Conservation (phyloP, 371 early-diverging fungal genomes). For the Apophysomyces elegans region DNA sequence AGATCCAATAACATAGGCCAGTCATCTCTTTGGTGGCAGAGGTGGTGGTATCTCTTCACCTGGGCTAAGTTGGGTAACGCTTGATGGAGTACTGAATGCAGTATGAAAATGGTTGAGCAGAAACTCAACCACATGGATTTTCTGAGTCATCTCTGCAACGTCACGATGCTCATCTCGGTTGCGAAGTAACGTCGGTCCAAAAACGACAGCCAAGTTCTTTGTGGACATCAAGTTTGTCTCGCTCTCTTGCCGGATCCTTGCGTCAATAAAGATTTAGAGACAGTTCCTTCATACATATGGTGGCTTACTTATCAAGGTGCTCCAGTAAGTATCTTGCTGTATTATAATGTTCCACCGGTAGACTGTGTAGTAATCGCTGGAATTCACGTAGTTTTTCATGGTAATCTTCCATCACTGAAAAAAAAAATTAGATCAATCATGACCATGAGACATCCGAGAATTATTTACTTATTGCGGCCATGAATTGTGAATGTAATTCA, state of each 20-base stretch:
- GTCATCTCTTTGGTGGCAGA: neutral
- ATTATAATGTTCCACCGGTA: slow-evolving; percentile 48
- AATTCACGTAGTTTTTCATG: slow-evolving; percentile 16
- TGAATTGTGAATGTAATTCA: slow-evolving; percentile 75
- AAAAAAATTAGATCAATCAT: slow-evolving; percentile 42
- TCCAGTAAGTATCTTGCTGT: slow-evolving; percentile 46
- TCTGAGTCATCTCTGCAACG: slow-evolving; percentile 78
- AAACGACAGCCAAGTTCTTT: slow-evolving; percentile 89
- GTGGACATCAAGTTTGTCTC: slow-evolving; percentile 83
- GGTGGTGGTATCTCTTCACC: neutral
- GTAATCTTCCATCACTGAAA: slow-evolving; percentile 55
- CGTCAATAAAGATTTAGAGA: neutral
- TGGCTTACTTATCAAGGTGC: slow-evolving; percentile 39
- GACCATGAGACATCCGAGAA: neutral
- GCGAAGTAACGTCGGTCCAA: slow-evolving; percentile 89
- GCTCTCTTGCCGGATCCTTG: slow-evolving; percentile 57
- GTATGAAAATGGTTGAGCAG: slow-evolving; percentile 53
- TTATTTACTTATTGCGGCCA: slow-evolving; percentile 60
- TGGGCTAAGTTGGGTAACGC: slow-evolving; percentile 14
- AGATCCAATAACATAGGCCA: neutral
- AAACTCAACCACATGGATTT: slow-evolving; percentile 75
- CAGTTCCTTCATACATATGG: slow-evolving; percentile 7
- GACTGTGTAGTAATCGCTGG: slow-evolving; percentile 32
- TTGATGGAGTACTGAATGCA: slow-evolving; percentile 25
- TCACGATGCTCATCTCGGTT: slow-evolving; percentile 69